Percentiles rank a stretch among this genome's conserved stretches.
Evolutionary conservation across 2,329 filamentous ascomycete genomes (phyloP).

Genomic region (Beauveria sp.): DNA sequence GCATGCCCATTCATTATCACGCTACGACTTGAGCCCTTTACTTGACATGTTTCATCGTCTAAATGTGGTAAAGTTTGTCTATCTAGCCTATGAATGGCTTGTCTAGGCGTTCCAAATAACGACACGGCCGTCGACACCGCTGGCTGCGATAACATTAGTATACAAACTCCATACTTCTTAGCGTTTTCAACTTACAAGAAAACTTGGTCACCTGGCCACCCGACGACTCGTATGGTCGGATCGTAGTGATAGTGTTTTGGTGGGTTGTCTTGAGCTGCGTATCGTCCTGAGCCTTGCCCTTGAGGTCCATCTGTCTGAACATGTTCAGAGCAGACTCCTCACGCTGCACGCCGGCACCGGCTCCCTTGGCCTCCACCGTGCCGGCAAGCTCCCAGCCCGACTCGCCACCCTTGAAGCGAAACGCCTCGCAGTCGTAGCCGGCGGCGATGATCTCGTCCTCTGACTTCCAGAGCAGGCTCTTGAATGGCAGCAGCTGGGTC

Average conservation of each 20-base stretch:
- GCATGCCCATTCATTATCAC: neutral
- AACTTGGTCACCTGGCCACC: conserved; percentile 66
- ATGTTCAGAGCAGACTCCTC: conserved; percentile 96
- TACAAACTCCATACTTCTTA: neutral
- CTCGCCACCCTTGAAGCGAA: conserved; percentile 74
- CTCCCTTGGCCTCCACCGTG: conserved; percentile 68
- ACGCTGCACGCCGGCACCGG: conserved; percentile 51
- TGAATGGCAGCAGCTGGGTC: conserved; percentile 86
- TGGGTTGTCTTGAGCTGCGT: conserved; percentile 92
- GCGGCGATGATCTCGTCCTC: conserved; percentile 93
- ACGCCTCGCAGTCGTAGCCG: conserved; percentile 84
- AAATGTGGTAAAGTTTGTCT: neutral
- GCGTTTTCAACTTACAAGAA: conserved; percentile 59
- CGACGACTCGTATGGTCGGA: conserved; percentile 66
- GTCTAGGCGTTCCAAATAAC: conserved; percentile 66
- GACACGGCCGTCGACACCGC: conserved; percentile 74
- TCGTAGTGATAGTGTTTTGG: conserved; percentile 88
- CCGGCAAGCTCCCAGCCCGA: conserved; percentile 78
- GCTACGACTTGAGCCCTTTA: neutral
- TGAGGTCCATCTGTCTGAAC: conserved; percentile 98
- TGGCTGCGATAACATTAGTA: conserved; percentile 45
- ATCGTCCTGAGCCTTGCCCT: conserved; percentile 85
- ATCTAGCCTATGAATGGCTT: neutral
- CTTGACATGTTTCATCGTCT: neutral
- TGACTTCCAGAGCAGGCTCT: conserved; percentile 84